phyloP scores from a whole-genome alignment of 2,329 filamentous ascomycete species.

The Zymoseptoria crescenta region DNA sequence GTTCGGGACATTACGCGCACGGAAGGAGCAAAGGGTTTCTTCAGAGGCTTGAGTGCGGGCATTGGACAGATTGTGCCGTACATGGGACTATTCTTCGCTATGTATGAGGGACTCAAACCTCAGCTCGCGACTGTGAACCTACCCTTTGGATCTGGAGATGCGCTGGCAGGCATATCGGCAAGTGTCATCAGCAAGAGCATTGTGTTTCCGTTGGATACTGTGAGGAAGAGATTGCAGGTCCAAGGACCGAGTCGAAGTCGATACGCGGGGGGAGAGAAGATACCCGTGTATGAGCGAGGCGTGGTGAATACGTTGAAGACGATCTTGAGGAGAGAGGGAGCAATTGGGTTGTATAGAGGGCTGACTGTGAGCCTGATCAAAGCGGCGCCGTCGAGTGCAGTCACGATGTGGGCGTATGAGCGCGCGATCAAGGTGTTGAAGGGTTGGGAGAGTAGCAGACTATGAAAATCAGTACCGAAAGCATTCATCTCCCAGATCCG shows the following conservation, averaged over 20 bases:
- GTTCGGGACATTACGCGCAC: conserved; percentile 63
- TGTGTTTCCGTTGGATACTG: conserved; percentile 87
- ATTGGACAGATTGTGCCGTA: conserved; percentile 86
- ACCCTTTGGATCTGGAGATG: conserved; percentile 67
- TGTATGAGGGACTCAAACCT: conserved; percentile 66
- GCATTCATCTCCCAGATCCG: neutral
- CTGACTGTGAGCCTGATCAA: conserved; percentile 85
- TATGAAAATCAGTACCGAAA: neutral
- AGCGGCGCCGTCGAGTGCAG: conserved; percentile 82
- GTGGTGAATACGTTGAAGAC: conserved; percentile 57
- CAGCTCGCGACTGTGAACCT: conserved; percentile 41
- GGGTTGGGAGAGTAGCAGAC: conserved; percentile 4
- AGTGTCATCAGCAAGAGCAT: conserved; percentile 78
- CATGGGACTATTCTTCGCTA: conserved; percentile 93
- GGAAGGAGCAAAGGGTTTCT: conserved; percentile 76
- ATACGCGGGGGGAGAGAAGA: conserved; percentile 65
- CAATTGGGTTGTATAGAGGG: conserved; percentile 77
- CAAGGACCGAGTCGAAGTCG: conserved; percentile 74
- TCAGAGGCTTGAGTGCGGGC: conserved; percentile 74
- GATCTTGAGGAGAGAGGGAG: conserved; percentile 66
- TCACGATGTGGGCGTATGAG: conserved; percentile 95
- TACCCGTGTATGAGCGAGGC: conserved; percentile 68
- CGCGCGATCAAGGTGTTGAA: conserved; percentile 48
- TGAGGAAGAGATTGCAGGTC: conserved; percentile 87
- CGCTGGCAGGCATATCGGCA: conserved; percentile 70